These are phyloP conservation scores for Cyclotella kingstonii DNA, from an alignment of 108 stramenopile species.

Conservation along the genomic window DNA sequence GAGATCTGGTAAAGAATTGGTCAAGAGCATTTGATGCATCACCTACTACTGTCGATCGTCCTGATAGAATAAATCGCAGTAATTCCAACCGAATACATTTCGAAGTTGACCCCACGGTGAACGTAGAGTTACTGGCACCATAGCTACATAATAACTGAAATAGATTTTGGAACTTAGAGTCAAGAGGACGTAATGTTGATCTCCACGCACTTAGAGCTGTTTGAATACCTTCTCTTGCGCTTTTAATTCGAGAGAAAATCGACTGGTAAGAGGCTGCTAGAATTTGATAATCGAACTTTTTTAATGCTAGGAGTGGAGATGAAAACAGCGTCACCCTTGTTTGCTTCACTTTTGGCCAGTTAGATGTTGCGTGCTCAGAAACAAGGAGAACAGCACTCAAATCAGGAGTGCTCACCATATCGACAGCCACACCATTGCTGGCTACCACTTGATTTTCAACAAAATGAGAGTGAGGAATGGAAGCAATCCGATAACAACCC, in stretches of 20 bases:
- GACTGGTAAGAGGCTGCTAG: slow-evolving; percentile 60
- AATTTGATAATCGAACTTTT: slow-evolving; percentile 64
- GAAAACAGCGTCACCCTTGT: slow-evolving; percentile 37
- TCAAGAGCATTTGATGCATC: slow-evolving; percentile 74
- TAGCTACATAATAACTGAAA: slow-evolving; percentile 57
- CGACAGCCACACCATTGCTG: no score
- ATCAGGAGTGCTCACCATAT: slow-evolving; percentile 46
- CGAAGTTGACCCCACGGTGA: slow-evolving; percentile 18
- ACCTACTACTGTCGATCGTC: slow-evolving; percentile 51
- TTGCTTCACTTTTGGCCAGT: background rate
- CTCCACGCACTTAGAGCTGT: slow-evolving; percentile 57
- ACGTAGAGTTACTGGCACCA: slow-evolving; percentile 34
- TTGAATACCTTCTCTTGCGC: slow-evolving; percentile 35
- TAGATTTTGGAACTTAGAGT: slow-evolving; percentile 61
- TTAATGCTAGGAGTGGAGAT: slow-evolving; percentile 47
- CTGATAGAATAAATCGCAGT: slow-evolving; percentile 68
- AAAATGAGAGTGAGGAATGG: no score
- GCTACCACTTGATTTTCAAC: no score
- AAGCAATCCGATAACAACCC: slow-evolving; percentile 66
- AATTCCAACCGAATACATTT: slow-evolving; percentile 43
- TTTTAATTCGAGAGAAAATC: slow-evolving; percentile 50
- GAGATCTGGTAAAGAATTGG: slow-evolving; percentile 77
- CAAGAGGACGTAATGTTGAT: slow-evolving; percentile 67
- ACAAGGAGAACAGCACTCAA: slow-evolving; percentile 36
- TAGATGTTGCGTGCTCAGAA: slow-evolving; percentile 1